Base-by-base conservation (phyloP, 2,329 filamentous ascomycete species). In the Xylaria sp. region DNA sequence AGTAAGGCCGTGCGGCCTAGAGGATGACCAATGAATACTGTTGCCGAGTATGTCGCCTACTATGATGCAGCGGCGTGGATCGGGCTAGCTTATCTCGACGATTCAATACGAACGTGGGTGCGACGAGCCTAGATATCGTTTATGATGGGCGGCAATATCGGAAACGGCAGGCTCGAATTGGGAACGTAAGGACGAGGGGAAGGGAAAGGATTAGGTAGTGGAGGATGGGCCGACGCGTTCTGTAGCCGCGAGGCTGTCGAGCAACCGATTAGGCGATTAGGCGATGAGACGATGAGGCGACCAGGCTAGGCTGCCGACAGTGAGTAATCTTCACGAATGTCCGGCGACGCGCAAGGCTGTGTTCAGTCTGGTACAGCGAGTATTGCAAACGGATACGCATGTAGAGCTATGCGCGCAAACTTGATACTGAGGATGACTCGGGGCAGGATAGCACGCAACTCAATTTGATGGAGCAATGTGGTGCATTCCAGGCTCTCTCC, bases 401-500 rank as follows among this genome's bases (percentile, higher is more conserved):
- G 40, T 42, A 24, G 13, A 24, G 16, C 34, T 41, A 53, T 48
- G 58, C 55, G 55, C 52, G 50, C 21, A 52, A 46, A n/a, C n/a
- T n/a, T n/a, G n/a, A 48, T 41, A 29, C 52, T 52, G 50, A 49
- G 13, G 37, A 37, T 13, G 4, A 34, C 29, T 34, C 29, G 29
- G 29, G 3, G 29, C 29, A 13, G 29, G 29, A 34, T 13, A 34
- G 8, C 8, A 34, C 16, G 29, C 21, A 45, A 22, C 16, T 11
- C 19, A 11, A 18, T 22, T 39, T 46, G 58, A 58, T 59, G 42
- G 60, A 63, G 62, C 52, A 53, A 39, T 50, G 52, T 62, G 61
- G 62, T 62, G 56, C 50, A 54, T 66, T 63, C 58, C 60, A 66
- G 60, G 59, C 52, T 54, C 62, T 60, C 64, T n/a, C n/a, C 57